Evolutionary conservation across 495 filamentous ascomycete genomes (phyloP).

Genomic region (Daldinia childiae): DNA sequence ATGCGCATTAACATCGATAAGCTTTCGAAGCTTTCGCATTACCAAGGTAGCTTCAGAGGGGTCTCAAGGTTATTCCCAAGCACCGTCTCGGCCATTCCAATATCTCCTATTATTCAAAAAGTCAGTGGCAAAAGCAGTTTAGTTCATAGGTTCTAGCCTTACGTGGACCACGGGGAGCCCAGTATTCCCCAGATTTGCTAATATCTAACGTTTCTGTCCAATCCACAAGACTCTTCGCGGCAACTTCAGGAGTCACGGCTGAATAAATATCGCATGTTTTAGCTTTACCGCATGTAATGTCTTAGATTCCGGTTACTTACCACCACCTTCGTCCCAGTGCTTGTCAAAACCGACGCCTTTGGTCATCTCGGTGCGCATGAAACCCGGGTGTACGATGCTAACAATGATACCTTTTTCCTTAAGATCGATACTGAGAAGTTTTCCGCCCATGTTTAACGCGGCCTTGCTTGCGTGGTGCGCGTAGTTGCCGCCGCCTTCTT

Average conservation of each 20-base stretch:
- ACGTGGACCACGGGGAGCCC: slow-evolving; percentile 75
- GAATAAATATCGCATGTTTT: slow-evolving; percentile 6
- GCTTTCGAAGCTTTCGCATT: slow-evolving; percentile 36
- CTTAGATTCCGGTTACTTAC: slow-evolving; percentile 49
- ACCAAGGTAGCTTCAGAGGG: slow-evolving; percentile 77
- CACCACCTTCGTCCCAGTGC: slow-evolving; percentile 72
- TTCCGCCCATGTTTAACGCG: slow-evolving; percentile 79
- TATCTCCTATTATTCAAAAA: slow-evolving; percentile 59
- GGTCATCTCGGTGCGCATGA: slow-evolving; percentile 81
- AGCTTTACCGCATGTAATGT: slow-evolving; percentile 3
- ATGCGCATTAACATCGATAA: slow-evolving; percentile 17
- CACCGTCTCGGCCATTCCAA: slow-evolving; percentile 72
- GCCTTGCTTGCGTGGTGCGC: slow-evolving; percentile 78
- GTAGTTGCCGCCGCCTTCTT: slow-evolving; percentile 76
- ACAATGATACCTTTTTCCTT: slow-evolving; percentile 70
- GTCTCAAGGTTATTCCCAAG: slow-evolving; percentile 69
- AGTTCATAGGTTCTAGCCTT: slow-evolving; percentile 43
- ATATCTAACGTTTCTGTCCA: slow-evolving; percentile 73
- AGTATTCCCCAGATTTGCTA: slow-evolving; percentile 72
- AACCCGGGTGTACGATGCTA: slow-evolving; percentile 75
- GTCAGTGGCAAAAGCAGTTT: slow-evolving; percentile 25
- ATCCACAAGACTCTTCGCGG: slow-evolving; percentile 68
- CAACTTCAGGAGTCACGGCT: slow-evolving; percentile 74
- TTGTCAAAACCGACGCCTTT: slow-evolving; percentile 75
- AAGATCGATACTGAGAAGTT: slow-evolving; percentile 73